phyloP scores from a whole-genome alignment of 805 yeast genomes.

The Suhomyces pyralidae region DNA sequence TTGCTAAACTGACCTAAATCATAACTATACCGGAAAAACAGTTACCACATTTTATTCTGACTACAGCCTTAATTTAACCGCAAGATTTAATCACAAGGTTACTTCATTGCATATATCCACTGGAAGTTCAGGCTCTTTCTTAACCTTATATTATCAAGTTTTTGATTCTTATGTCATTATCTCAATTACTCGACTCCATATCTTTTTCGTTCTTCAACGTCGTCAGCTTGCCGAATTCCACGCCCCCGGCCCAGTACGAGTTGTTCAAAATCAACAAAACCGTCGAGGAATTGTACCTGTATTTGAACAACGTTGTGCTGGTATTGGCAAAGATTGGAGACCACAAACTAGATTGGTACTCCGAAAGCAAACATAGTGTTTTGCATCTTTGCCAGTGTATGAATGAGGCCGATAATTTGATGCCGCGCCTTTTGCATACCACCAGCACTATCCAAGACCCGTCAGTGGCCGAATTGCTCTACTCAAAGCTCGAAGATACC shows the following conservation, averaged over 20 bases:
- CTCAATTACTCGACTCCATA: neutral
- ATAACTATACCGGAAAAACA: no score
- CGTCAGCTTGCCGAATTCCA: neutral
- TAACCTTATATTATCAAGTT: no score
- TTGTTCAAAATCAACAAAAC: constrained; percentile 25
- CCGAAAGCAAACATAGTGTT: constrained; percentile 21
- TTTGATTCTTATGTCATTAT: neutral
- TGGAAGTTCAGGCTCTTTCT: no score
- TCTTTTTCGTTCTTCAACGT: constrained; percentile 4
- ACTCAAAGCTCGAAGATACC: constrained; percentile 24
- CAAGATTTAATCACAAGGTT: no score
- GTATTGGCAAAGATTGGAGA: neutral
- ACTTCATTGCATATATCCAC: no score
- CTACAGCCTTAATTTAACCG: no score
- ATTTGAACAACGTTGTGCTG: constrained; percentile 17
- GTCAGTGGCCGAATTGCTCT: constrained; percentile 10
- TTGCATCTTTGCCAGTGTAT: constrained; percentile 16
- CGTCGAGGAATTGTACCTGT: constrained; percentile 25
- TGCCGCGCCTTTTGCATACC: constrained; percentile 17
- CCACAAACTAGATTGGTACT: constrained; percentile 18
- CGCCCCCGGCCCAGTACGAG: constrained; percentile 17
- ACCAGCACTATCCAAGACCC: constrained; percentile 1
- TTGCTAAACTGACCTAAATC: no score
- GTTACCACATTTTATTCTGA: no score
- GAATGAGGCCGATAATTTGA: constrained; percentile 22